These are phyloP conservation scores for Mediolabrus comicus DNA, from an alignment of 108 stramenopile genomes.

Conservation along the genomic window DNA sequence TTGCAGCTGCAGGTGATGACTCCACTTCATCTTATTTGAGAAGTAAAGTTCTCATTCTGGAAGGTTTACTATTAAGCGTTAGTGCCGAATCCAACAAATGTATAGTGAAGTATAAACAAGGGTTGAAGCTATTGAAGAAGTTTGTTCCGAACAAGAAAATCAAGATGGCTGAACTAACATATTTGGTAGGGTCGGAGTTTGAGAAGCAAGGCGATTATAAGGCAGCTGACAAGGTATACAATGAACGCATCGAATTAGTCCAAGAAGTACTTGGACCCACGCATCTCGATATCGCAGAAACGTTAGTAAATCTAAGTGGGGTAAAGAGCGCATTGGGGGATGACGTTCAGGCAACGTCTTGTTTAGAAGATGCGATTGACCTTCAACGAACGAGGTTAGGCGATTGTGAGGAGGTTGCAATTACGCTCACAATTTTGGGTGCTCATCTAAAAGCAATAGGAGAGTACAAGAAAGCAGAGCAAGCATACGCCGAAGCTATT, in stretches of 20 bases:
- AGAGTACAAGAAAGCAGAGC: slow-evolving; percentile 62
- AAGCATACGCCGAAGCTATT: slow-evolving; percentile 60
- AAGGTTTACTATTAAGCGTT: slow-evolving; percentile 60
- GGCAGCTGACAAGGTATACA: slow-evolving; percentile 62
- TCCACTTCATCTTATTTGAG: slow-evolving; percentile 3
- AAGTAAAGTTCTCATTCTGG: slow-evolving; percentile 18
- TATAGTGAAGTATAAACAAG: slow-evolving; percentile 66
- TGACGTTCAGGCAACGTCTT: slow-evolving; percentile 57
- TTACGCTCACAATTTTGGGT: slow-evolving; percentile 67
- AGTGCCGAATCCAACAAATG: slow-evolving; percentile 44
- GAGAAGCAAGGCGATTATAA: slow-evolving; percentile 55
- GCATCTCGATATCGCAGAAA: slow-evolving; percentile 75
- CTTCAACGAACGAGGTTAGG: slow-evolving; percentile 67
- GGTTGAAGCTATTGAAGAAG: slow-evolving; percentile 56
- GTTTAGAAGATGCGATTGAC: slow-evolving; percentile 71
- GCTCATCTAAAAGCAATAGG: slow-evolving; percentile 57
- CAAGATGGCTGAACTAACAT: slow-evolving; percentile 59
- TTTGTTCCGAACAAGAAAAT: slow-evolving; percentile 57
- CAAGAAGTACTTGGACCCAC: slow-evolving; percentile 65
- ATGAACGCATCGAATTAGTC: slow-evolving; percentile 61
- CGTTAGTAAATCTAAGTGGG: slow-evolving; percentile 60
- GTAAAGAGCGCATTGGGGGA: slow-evolving; percentile 6
- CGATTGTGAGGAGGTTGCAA: slow-evolving; percentile 65
- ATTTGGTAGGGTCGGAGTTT: slow-evolving; percentile 66
- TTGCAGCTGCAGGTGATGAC: slow-evolving; percentile 7